These are phyloP conservation scores for Penicillium oxalicum DNA, from an alignment of 2,329 filamentous ascomycete genomes.

Conservation along the genomic window DNA sequence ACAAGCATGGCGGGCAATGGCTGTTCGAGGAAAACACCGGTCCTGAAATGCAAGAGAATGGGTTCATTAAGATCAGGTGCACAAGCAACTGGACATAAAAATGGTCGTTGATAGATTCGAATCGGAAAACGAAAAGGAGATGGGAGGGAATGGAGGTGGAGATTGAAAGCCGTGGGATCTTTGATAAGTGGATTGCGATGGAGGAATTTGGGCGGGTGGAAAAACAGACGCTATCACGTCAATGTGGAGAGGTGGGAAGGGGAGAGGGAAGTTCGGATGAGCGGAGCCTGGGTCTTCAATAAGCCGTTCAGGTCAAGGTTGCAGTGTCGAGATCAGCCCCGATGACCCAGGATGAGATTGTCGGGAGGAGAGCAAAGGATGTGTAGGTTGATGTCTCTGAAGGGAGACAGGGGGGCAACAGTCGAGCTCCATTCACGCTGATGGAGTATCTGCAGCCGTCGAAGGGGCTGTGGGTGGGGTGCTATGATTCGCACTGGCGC, in stretches of 20 bases:
- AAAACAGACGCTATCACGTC: too few relatives aligned
- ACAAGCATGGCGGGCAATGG: conserved; percentile 5
- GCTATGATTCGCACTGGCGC: conserved; percentile 9
- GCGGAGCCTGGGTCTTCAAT: too few relatives aligned
- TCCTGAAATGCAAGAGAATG: conserved; percentile 10
- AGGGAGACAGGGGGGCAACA: neutral
- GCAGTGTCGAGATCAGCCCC: too few relatives aligned
- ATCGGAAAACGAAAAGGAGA: neutral
- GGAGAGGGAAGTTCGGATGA: too few relatives aligned
- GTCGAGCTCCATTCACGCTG: conserved; percentile 4
- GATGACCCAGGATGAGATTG: too few relatives aligned
- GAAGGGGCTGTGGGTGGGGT: conserved; percentile 3
- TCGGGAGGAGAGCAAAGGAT: neutral
- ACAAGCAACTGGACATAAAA: conserved; percentile 1
- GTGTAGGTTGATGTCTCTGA: too few relatives aligned
- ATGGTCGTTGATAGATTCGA: neutral
- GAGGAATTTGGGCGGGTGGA: neutral
- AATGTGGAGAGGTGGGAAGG: too few relatives aligned
- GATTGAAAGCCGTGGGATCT: neutral
- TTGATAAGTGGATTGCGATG: neutral
- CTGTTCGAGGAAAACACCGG: conserved; percentile 6
- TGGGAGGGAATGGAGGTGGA: neutral
- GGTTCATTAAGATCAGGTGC: conserved; percentile 14
- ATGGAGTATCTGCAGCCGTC: conserved; percentile 6
- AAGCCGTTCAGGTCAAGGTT: too few relatives aligned